A percentile compares a stretch with the other conserved stretches of the same genome.
Evolutionary conservation across 228 moss, liverwort and hornwort genomes (phyloP).

Genomic region (Sphagnum fallax): DNA sequence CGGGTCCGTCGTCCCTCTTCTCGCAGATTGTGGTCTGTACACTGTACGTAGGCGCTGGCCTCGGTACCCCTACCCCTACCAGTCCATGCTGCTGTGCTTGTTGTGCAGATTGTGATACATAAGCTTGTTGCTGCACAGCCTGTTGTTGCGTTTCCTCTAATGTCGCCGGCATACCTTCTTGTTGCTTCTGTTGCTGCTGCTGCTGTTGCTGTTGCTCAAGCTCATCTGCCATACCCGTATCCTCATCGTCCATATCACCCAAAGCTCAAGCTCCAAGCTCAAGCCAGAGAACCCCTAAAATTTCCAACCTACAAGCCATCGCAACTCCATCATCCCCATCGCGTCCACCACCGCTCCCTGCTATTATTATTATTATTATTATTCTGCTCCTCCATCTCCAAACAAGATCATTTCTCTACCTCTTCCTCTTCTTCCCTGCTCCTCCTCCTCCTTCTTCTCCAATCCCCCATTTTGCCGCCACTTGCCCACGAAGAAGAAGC

Average conservation of each 20-base stretch:
- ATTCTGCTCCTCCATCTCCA: no score
- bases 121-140: conserved; percentile 10
- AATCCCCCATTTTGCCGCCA: no score
- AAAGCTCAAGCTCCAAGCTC: no score
- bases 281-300: no score
- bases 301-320: no score
- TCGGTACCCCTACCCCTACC: conserved; percentile 20
- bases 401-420: no score
- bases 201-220: conserved; percentile 7
- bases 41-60: conserved; percentile 66
- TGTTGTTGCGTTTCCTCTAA: background rate
- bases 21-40: conserved; percentile 42
- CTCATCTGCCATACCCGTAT: conserved; percentile 28
- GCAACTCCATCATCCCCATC: no score
- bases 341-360: no score
- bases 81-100: conserved; percentile 13
- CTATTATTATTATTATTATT: no score
- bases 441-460: no score
- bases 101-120: conserved; percentile 6
- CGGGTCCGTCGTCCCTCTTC: conserved; percentile 78
- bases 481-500: no score
- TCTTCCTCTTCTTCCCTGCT: no score
- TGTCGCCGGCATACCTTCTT: background rate
- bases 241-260: conserved; percentile 10
- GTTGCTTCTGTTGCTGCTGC: background rate